These are phyloP conservation scores for Bassia scoparia DNA, from an alignment of 148 eudicot species.

Conservation along the genomic window DNA sequence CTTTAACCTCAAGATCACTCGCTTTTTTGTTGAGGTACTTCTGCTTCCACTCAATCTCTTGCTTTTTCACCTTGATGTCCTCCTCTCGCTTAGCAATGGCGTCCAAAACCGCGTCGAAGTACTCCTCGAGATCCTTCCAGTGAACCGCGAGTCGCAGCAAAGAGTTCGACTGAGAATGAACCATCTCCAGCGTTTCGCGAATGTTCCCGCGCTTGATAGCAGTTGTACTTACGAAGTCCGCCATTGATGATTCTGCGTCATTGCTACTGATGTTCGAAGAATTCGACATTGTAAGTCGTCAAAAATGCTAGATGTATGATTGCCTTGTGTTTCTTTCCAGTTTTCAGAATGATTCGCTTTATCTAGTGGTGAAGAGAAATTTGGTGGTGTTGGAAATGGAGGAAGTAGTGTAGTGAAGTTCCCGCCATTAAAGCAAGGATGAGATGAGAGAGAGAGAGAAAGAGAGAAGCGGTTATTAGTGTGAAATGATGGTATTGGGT, in stretches of 20 bases:
- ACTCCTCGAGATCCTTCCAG: constrained; percentile 38
- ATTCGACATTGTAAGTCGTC: constrained; percentile 3
- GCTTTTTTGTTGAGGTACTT: constrained; percentile 24
- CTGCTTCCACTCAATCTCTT: constrained; percentile 33
- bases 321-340: too few species aligned
- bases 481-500: too few species aligned
- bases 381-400: neutral
- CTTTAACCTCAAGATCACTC: constrained; percentile 26
- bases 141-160: constrained; percentile 18
- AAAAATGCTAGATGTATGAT: neutral
- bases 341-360: neutral
- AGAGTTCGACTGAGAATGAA: constrained; percentile 25
- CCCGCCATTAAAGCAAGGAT: constrained; percentile 1
- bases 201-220: constrained; percentile 17
- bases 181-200: constrained; percentile 24
- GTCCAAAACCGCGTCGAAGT: constrained; percentile 21
- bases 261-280: neutral
- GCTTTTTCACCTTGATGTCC: constrained; percentile 11
- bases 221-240: neutral
- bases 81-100: constrained; percentile 8
- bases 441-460: neutral
- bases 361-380: neutral
- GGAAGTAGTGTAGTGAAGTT: neutral
- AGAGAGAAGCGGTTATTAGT: too few species aligned
- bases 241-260: constrained; percentile 5